Base-by-base conservation (phyloP, 1,284 basidiomycete species). In the Moesziomyces sp. region DNA sequence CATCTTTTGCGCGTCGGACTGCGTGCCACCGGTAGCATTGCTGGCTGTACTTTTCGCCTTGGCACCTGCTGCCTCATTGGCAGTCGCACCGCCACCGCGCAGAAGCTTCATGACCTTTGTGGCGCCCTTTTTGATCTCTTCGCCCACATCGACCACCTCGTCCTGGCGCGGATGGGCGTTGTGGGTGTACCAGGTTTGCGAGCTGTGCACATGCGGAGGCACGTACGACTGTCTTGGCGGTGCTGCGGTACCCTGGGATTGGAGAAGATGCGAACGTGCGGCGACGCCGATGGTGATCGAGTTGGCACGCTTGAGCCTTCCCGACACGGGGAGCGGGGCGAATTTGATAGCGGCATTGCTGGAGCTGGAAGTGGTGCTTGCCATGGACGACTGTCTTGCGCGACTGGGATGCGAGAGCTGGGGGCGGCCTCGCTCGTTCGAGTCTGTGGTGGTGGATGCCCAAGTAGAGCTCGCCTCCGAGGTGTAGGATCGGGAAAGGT, bases 221-320 rank as follows among this genome's bases (percentile, higher is more conserved):
- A 48, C 51, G 21, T 48, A 53, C 3, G 58, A 42, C 8, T 48
- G 69, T 43, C 69, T 28, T 5, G 62, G 69, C 4, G 68, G 72
- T 3, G 64, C 63, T 16, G 69, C 66, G 1, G 73, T 61, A 40
- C 80, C 80, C 46, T 81, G 80, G 4, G 78, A 80, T 9, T 68
- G 72, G n/a, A 81, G 57, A 10, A 81, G 58, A 16, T 81, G 80
- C n/a, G 70, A 67, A 16, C 80, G 74, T 26, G 80, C 78, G 11
- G 78, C 80, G 6, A 81, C 77, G 24, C 80, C 80, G 46, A 81
- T 81, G 28, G 78, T 80, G 65, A 81, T 80, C 13, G 79, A 80
- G 40, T 80, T 81, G 52, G 80, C 78, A 44, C 80, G 70, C 33
- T 81, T 79, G 38, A 80, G 50, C 0, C 80, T 55, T 0, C 80